Percentiles rank a stretch among this genome's conserved stretches.
phyloP scores from a whole-genome alignment of 2,329 filamentous ascomycete genomes.

The Stemphylium beticola region DNA sequence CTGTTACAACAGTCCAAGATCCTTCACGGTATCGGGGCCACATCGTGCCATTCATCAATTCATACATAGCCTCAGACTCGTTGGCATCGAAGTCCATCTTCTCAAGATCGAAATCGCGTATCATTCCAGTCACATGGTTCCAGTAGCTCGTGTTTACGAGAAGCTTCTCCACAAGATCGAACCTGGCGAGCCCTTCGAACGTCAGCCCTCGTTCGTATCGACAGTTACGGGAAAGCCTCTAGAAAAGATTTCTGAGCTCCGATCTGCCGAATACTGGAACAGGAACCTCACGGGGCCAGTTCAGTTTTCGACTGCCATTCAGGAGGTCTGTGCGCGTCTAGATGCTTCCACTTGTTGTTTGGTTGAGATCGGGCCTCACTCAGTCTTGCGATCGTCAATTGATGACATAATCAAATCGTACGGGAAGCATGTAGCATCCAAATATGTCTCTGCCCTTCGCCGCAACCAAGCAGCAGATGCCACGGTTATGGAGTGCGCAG shows the following conservation, averaged over 20 bases:
- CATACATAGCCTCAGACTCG: constrained; percentile 39
- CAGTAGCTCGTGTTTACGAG: constrained; percentile 23
- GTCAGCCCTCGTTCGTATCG: constrained; percentile 11
- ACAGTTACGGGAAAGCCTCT: constrained; percentile 13
- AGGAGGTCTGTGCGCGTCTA: constrained; percentile 12
- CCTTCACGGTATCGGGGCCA: constrained; percentile 17
- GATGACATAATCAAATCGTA: constrained; percentile 10
- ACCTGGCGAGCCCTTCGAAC: neutral
- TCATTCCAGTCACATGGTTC: constrained; percentile 53
- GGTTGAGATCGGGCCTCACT: constrained; percentile 30
- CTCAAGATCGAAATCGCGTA: constrained; percentile 54
- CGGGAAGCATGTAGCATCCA: neutral
- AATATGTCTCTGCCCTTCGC: constrained; percentile 19
- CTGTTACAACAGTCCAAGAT: constrained; percentile 47
- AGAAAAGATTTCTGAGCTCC: neutral
- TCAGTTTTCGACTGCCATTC: constrained; percentile 25
- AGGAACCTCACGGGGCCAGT: constrained; percentile 22
- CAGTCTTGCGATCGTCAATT: constrained; percentile 18
- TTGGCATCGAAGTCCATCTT: constrained; percentile 47
- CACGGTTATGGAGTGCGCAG: constrained; percentile 17
- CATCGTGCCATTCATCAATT: constrained; percentile 45
- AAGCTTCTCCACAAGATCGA: constrained; percentile 10
- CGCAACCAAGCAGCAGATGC: constrained; percentile 10
- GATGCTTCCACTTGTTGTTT: constrained; percentile 9
- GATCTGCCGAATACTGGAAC: constrained; percentile 22